A percentile compares a stretch with the other conserved stretches of the same genome.
Evolutionary conservation across 176 grass and related monocot species (phyloP).

Genomic region (Rhipidocladum racemiflorum): DNA sequence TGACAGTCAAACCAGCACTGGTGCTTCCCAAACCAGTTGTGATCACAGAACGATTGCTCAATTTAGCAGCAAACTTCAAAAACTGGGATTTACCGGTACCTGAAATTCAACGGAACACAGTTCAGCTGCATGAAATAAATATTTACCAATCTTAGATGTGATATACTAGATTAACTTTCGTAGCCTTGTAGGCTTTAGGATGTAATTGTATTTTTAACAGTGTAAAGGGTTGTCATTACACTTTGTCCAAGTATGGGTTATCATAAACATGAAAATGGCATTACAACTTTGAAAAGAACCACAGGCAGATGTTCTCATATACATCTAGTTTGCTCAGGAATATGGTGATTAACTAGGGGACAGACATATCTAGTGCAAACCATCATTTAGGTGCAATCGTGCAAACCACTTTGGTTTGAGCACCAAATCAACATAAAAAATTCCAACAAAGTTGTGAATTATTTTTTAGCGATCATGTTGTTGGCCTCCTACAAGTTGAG

Average conservation of each 20-base stretch:
- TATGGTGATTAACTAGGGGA: not conserved
- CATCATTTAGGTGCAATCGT: too few species aligned
- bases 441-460: not conserved
- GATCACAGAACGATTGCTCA: slow-evolving; percentile 86
- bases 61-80: slow-evolving; percentile 93
- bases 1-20: slow-evolving; percentile 94
- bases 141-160: not conserved
- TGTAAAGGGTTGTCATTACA: not conserved
- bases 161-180: not conserved
- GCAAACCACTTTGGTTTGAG: not conserved
- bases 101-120: slow-evolving; percentile 34
- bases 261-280: not conserved
- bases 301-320: not conserved
- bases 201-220: not conserved
- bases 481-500: too few species aligned
- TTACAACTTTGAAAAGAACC: not conserved
- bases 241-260: not conserved
- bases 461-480: not conserved
- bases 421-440: not conserved
- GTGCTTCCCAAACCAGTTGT: slow-evolving; percentile 95
- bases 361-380: not conserved
- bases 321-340: not conserved
- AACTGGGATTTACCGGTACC: slow-evolving; percentile 97
- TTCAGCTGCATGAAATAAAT: not conserved
- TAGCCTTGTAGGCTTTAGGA: not conserved